Percentiles rank a stretch among this genome's conserved stretches.
Evolutionary conservation across 2,329 filamentous ascomycete genomes (phyloP).

Genomic region (Teratosphaeria gauchensis): DNA sequence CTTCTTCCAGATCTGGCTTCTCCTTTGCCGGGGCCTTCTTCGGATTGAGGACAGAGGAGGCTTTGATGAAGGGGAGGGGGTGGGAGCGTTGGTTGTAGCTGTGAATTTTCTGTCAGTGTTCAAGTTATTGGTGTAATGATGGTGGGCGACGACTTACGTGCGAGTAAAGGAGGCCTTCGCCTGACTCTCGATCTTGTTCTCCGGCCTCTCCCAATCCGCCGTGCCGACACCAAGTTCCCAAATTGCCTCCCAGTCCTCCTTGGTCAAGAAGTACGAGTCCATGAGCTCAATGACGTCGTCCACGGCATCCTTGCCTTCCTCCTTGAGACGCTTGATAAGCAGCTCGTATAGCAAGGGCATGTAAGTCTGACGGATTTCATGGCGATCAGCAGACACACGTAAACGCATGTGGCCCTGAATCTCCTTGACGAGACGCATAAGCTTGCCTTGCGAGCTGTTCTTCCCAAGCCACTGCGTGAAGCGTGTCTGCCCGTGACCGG

Average conservation of each 20-base stretch:
- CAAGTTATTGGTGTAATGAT: not conserved
- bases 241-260: slow-evolving; percentile 89
- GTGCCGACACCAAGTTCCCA: slow-evolving; percentile 82
- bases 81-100: slow-evolving; percentile 83
- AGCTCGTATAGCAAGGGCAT: slow-evolving; percentile 78
- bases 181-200: slow-evolving; percentile 69
- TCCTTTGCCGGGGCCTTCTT: slow-evolving; percentile 63
- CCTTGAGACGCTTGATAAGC: slow-evolving; percentile 62
- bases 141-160: slow-evolving; percentile 49
- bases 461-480: slow-evolving; percentile 94
- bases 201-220: slow-evolving; percentile 56
- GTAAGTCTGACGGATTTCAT: slow-evolving; percentile 92
- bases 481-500: slow-evolving; percentile 47
- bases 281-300: slow-evolving; percentile 82
- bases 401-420: slow-evolving; percentile 97
- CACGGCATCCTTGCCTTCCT: slow-evolving; percentile 73
- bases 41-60: slow-evolving; percentile 62
- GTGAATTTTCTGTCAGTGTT: slow-evolving; percentile 10
- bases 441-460: slow-evolving; percentile 71
- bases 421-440: slow-evolving; percentile 77
- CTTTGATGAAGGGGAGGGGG: slow-evolving; percentile 93
- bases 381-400: slow-evolving; percentile 76
- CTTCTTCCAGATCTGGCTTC: slow-evolving; percentile 89
- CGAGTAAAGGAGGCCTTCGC: slow-evolving; percentile 86
- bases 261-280: slow-evolving; percentile 93